Percentiles rank a stretch among this genome's conserved stretches.
Evolutionary conservation across 768 basidiomycete species (phyloP).

Genomic region (Glaciozyma antarctica): DNA sequence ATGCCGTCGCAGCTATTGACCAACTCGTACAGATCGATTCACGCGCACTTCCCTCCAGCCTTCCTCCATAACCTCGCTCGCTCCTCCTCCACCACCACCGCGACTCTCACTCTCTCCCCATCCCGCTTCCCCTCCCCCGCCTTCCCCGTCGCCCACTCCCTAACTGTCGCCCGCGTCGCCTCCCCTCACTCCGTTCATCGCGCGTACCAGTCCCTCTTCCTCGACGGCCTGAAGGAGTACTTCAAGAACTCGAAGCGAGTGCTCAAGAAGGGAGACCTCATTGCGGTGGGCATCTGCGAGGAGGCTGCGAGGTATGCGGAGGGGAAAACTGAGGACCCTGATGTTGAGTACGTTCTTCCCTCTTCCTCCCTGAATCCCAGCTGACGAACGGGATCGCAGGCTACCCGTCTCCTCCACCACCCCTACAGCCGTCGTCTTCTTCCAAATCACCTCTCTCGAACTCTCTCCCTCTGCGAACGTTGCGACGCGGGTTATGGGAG

Average conservation of each 20-base stretch:
- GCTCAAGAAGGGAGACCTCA: slow-evolving; percentile 63
- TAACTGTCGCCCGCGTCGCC: slow-evolving; percentile 71
- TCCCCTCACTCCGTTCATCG: slow-evolving; percentile 62
- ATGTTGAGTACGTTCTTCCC: slow-evolving; percentile 24
- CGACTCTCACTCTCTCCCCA: neutral
- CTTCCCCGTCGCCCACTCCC: slow-evolving; percentile 56
- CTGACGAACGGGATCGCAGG: slow-evolving; percentile 9
- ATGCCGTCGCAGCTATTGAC: neutral
- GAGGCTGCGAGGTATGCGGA: slow-evolving; percentile 30
- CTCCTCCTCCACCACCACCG: neutral
- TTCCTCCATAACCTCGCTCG: slow-evolving; percentile 22
- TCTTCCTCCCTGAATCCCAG: neutral
- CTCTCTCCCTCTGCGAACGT: neutral
- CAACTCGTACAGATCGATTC: neutral
- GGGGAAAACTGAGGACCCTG: slow-evolving; percentile 36
- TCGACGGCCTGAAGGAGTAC: slow-evolving; percentile 54
- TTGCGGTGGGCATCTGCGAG: slow-evolving; percentile 56
- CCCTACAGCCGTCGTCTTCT: slow-evolving; percentile 55
- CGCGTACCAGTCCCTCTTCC: slow-evolving; percentile 53
- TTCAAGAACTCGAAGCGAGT: slow-evolving; percentile 51
- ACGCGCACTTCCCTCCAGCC: slow-evolving; percentile 5
- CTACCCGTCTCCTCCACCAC: slow-evolving; percentile 20
- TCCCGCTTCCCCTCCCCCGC: slow-evolving; percentile 6
- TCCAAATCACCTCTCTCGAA: slow-evolving; percentile 67
- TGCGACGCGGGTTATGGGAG: neutral